Conservation (phyloP, 345 rosid species). For the Aegle marmelos region DNA sequence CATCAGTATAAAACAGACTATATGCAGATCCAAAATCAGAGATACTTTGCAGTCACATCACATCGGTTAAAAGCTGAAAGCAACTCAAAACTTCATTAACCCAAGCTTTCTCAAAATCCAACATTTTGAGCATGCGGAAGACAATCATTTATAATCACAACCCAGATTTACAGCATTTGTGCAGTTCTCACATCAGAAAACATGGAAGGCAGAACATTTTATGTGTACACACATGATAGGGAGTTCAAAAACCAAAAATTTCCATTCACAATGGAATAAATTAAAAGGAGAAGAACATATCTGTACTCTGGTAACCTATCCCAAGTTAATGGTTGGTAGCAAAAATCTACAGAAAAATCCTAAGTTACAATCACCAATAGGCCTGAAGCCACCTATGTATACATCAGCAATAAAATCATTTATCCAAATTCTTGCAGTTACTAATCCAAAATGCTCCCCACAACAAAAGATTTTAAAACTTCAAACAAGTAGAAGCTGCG, state of each 20-base stretch:
- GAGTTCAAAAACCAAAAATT: background rate
- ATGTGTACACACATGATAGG: background rate
- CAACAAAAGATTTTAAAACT: no score
- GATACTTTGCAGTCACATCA: background rate
- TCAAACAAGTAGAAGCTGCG: no score
- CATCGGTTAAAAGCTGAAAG: background rate
- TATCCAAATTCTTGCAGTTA: background rate
- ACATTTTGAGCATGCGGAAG: background rate
- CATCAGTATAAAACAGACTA: background rate
- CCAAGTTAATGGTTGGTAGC: background rate
- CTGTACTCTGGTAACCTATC: background rate
- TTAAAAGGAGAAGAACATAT: background rate
- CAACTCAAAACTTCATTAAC: background rate
- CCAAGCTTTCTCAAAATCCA: background rate
- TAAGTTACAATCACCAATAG: background rate
- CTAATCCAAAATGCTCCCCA: background rate
- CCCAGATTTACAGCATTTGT: background rate
- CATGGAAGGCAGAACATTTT: background rate
- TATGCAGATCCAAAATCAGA: background rate
- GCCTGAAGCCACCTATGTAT: background rate
- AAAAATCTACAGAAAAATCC: background rate
- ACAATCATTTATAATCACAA: background rate
- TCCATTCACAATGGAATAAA: background rate
- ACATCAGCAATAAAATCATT: background rate
- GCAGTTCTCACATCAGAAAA: background rate